Evolutionary conservation across 164 flowering plant genomes (phyloP).

Genomic region (Liquidambar formosana): DNA sequence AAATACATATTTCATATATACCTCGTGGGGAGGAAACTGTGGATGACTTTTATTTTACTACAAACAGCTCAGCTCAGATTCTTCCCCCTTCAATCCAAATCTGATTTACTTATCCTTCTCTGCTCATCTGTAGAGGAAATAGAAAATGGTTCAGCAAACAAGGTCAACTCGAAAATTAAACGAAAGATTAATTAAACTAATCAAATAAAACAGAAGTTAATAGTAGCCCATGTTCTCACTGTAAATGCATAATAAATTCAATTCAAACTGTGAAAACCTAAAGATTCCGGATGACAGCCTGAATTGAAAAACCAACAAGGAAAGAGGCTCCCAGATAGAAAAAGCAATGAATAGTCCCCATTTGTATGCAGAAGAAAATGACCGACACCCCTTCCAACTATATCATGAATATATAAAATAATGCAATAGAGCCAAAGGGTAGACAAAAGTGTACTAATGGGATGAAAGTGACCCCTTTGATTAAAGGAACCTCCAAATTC

Average conservation of each 20-base stretch:
- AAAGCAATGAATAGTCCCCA: conserved; percentile 17
- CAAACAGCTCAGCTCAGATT: background rate
- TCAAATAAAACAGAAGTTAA: conserved; percentile 9
- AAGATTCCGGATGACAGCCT: too few species aligned
- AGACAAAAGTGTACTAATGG: conserved; percentile 20
- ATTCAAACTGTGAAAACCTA: conserved; percentile 17
- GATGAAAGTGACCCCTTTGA: conserved; percentile 25
- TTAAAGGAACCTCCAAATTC: background rate
- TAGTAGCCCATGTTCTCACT: conserved; percentile 5
- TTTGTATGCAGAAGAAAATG: conserved; percentile 29
- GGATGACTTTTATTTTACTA: conserved; percentile 5
- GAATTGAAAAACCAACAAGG: background rate
- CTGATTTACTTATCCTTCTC: background rate
- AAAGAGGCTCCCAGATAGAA: background rate
- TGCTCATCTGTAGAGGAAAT: conserved; percentile 10
- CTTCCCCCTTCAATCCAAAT: conserved; percentile 3
- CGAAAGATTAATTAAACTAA: conserved; percentile 9
- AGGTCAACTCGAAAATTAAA: conserved; percentile 23
- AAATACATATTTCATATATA: conserved; percentile 3
- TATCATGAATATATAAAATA: conserved; percentile 7
- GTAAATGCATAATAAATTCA: conserved; percentile 6
- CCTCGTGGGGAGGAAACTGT: conserved; percentile 3
- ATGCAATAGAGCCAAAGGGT: conserved; percentile 2
- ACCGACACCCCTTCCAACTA: conserved; percentile 24
- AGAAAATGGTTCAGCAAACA: conserved; percentile 16